phyloP scores from a whole-genome alignment of 108 stramenopile genomes.

The Conticribra guillardii region DNA sequence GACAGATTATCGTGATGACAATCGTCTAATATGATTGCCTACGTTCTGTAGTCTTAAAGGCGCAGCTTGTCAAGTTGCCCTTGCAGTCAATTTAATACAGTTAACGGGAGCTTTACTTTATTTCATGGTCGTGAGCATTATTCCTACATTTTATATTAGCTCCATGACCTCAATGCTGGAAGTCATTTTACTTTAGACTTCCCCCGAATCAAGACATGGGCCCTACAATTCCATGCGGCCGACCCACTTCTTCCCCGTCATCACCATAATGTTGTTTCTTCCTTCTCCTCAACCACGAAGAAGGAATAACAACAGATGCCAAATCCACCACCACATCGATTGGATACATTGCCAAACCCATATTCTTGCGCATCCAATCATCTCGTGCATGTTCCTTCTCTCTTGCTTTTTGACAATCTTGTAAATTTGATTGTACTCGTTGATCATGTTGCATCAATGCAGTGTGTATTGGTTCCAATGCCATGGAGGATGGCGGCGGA shows the following conservation, averaged over 20 bases:
- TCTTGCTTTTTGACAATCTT: neutral
- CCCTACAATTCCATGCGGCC: neutral
- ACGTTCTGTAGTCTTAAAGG: too few relatives aligned
- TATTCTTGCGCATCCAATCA: neutral
- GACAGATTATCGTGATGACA: too few relatives aligned
- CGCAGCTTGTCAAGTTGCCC: too few relatives aligned
- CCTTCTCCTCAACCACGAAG: neutral
- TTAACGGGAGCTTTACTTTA: too few relatives aligned
- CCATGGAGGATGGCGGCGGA: too few relatives aligned
- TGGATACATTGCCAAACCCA: neutral
- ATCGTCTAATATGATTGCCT: too few relatives aligned
- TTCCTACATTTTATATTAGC: too few relatives aligned
- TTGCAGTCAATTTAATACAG: too few relatives aligned
- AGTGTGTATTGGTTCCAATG: neutral
- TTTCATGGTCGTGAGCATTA: too few relatives aligned
- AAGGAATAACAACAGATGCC: constrained; percentile 2
- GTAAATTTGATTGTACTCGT: neutral
- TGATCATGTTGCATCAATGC: neutral
- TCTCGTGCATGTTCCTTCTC: neutral
- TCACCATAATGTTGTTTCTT: neutral
- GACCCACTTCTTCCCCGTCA: neutral
- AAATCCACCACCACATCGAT: neutral
- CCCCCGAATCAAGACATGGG: neutral
- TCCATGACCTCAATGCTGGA: too few relatives aligned
- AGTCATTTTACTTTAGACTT: too few relatives aligned